These are phyloP conservation scores for Mycosphaerella arachidis DNA, from an alignment of 2,329 filamentous ascomycete genomes.

Conservation along the genomic window DNA sequence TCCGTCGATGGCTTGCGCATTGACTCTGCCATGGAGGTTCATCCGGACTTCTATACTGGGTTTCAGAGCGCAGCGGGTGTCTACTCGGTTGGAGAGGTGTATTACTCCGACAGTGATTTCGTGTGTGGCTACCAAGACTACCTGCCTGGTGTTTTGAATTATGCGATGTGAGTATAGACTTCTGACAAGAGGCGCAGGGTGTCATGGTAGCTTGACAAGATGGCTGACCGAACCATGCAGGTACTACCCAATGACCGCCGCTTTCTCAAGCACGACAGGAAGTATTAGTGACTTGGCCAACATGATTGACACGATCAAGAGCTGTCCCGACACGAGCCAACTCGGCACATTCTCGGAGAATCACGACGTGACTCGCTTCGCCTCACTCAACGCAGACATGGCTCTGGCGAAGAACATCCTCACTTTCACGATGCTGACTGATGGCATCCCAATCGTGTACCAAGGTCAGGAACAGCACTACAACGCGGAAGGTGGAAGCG, in stretches of 20 bases:
- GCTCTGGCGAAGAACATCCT: conserved; percentile 58
- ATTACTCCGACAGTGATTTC: conserved; percentile 35
- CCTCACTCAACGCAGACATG: conserved; percentile 49
- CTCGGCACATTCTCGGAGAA: conserved; percentile 40
- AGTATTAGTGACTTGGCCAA: conserved; percentile 37
- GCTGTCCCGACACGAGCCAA: conserved; percentile 37
- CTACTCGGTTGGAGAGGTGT: conserved; percentile 47
- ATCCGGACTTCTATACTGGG: conserved; percentile 38
- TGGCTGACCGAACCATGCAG: conserved; percentile 18
- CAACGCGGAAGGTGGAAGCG: conserved; percentile 27
- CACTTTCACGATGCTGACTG: conserved; percentile 56
- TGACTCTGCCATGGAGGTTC: conserved; percentile 47
- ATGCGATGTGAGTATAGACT: conserved; percentile 34
- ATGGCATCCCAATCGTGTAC: conserved; percentile 63
- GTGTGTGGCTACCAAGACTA: conserved; percentile 43
- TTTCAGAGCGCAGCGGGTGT: conserved; percentile 37
- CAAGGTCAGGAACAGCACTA: conserved; percentile 63
- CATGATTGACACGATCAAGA: conserved; percentile 31
- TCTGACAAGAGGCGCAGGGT: not conserved
- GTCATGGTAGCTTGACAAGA: not conserved
- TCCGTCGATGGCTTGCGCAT: conserved; percentile 54
- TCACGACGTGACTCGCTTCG: conserved; percentile 39
- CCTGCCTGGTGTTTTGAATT: conserved; percentile 46
- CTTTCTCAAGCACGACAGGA: conserved; percentile 36
- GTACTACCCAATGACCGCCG: conserved; percentile 36